Evolutionary conservation across 805 yeast genomes (phyloP).

Genomic region (Starmerella gropengiesseri): DNA sequence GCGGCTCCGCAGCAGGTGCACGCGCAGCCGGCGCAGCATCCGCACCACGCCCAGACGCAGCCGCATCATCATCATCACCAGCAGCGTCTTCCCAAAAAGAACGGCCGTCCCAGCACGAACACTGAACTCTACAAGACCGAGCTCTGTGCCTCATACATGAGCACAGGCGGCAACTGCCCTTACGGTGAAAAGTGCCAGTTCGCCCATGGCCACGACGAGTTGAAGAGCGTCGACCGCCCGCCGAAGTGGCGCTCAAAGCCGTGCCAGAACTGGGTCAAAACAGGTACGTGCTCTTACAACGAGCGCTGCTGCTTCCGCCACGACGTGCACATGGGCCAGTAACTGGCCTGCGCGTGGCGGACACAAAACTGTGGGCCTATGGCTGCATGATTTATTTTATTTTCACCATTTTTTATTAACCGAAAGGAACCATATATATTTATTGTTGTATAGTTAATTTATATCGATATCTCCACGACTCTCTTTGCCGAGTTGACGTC

Average conservation of each 20-base stretch:
- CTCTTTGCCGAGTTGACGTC: too few relatives aligned
- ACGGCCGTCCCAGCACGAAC: conserved; percentile 32
- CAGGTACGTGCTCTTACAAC: conserved; percentile 78
- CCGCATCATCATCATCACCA: conserved; percentile 11
- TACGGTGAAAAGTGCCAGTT: conserved; percentile 88
- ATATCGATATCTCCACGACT: conserved; percentile 6
- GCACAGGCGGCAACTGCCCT: conserved; percentile 63
- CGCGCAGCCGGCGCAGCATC: conserved; percentile 9
- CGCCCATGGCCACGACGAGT: conserved; percentile 78
- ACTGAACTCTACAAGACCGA: conserved; percentile 82
- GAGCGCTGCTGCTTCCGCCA: conserved; percentile 88
- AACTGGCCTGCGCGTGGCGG: too few relatives aligned
- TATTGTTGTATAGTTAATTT: conserved; percentile 9
- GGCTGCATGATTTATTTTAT: conserved; percentile 1
- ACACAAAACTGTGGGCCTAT: too few relatives aligned
- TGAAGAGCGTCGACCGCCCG: conserved; percentile 60
- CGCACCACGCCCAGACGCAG: conserved; percentile 12
- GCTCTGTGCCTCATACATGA: conserved; percentile 67
- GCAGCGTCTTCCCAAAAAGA: conserved; percentile 23
- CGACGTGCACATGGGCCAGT: conserved; percentile 26
- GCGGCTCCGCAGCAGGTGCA: conserved; percentile 1
- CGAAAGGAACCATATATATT: conserved; percentile 1
- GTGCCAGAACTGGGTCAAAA: conserved; percentile 76
- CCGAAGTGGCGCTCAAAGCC: conserved; percentile 85
- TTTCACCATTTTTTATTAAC: conserved; percentile 7